Percentiles rank a stretch among this genome's conserved stretches.
Evolutionary conservation across 257 asterid genomes (phyloP).

Genomic region (Nicotiana undulata): DNA sequence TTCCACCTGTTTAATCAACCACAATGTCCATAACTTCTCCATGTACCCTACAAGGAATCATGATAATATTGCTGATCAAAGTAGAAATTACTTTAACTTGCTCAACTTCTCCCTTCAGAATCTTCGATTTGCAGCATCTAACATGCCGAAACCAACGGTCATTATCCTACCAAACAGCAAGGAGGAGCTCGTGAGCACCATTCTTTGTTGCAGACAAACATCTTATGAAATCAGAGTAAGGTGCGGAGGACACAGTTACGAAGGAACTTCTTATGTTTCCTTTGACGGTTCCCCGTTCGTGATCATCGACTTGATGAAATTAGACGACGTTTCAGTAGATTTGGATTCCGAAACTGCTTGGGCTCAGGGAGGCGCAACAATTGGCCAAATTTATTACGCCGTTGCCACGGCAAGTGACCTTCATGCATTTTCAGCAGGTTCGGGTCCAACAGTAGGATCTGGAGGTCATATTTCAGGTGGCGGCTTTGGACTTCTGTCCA

Average conservation of each 20-base stretch:
- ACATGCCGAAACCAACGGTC: constrained; percentile 47
- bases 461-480: too few species aligned
- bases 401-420: too few species aligned
- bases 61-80: background rate
- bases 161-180: constrained; percentile 49
- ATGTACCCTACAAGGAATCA: constrained; percentile 12
- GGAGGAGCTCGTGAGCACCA: too few species aligned
- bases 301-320: constrained; percentile 51
- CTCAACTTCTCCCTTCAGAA: constrained; percentile 67
- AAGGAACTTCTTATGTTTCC: constrained; percentile 39
- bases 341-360: constrained; percentile 26
- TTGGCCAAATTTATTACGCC: too few species aligned
- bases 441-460: too few species aligned
- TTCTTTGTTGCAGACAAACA: too few species aligned
- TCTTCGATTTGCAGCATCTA: constrained; percentile 34
- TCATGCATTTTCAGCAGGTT: too few species aligned
- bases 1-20: constrained; percentile 35
- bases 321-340: constrained; percentile 37
- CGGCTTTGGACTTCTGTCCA: too few species aligned
- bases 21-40: constrained; percentile 42
- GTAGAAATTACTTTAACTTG: constrained; percentile 21
- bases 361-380: too few species aligned
- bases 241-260: too few species aligned
- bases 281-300: constrained; percentile 39
- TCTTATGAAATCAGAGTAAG: too few species aligned